Evolutionary conservation across 208 protist species (phyloP), one percentile per base, ranked within the genome.

Genomic region (Wallacemonas collosoma): DNA sequence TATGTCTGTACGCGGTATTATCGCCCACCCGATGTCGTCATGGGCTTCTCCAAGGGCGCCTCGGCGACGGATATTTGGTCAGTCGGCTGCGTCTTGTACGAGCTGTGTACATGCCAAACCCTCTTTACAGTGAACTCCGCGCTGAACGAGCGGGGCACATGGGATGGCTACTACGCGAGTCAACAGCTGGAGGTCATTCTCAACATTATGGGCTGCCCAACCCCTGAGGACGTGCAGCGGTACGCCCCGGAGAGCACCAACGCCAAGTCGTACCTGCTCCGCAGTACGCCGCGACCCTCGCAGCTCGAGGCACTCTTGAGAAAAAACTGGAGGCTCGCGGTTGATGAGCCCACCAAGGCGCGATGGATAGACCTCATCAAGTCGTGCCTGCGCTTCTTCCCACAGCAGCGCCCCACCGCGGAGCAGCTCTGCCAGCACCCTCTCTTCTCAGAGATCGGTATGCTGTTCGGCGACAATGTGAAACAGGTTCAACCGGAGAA

Each of bases 1-100:
- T 95, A 98, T 76, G 96, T 98, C 41, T 97, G 95, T 73, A 99
- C 98, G 36, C 84, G 96, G 14, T 98, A 98, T 93, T 99, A 99
- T 79, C 91, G 96, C 64, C 93, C 98, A 41, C 98, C 98, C 15
- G 97, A 99, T 77, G 83, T 99, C 14, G 87, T 98, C 66, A 93
- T 95, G 1, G 91, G 90, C 64, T 72, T 76, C 53, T 84, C 82
- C 43, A 71, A 77, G 43, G 97, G 96, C 39, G 80, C 80, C 4
- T 68, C 91, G 60, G 68, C 69, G 36, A 85, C 98, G 36, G 97
- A 99, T 76, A 88, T 99, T 6, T 99, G 97, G 95, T 91, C 91
- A 7, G 45, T 98, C 36, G 97, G 97, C n/a, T 98, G 96, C 79
- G 95, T 99, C 56, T 93, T 99, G 61, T 97, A 89, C 62, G 96